Evolutionary conservation across 116 monocot species (phyloP).

Genomic region (Phalaenopsis hybrid): DNA sequence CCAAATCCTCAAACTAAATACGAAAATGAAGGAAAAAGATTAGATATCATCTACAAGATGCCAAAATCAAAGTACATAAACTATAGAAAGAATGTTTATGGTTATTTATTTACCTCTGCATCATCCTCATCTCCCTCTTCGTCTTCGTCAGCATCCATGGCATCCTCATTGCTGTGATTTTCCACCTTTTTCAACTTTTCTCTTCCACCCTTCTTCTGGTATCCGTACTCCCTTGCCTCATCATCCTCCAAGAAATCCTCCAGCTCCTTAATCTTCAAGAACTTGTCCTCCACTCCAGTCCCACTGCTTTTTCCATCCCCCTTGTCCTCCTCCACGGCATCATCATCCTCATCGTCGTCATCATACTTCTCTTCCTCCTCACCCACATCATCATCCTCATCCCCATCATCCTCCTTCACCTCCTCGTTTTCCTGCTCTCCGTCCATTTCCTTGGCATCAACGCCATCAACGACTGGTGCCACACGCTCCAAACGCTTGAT

Average conservation of each 20-base stretch:
- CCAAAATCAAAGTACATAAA: neutral
- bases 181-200: slow-evolving; percentile 3
- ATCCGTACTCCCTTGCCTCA: slow-evolving; percentile 33
- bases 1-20: slow-evolving; percentile 49
- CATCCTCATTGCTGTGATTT: slow-evolving; percentile 9
- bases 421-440: slow-evolving; percentile 3
- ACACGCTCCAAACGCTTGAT: slow-evolving; percentile 39
- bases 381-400: neutral
- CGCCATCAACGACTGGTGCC: neutral
- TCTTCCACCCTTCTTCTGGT: slow-evolving; percentile 9
- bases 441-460: neutral
- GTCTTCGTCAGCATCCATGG: no score
- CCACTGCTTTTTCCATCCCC: slow-evolving; percentile 20
- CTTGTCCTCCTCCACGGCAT: no score
- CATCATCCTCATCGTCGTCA: slow-evolving; percentile 7
- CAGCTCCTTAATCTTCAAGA: slow-evolving; percentile 40
- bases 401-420: neutral
- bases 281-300: slow-evolving; percentile 37
- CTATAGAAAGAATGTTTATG: neutral
- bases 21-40: neutral
- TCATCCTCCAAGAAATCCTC: slow-evolving; percentile 34
- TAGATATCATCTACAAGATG: neutral
- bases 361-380: slow-evolving; percentile 15
- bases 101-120: slow-evolving; percentile 11
- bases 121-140: slow-evolving; percentile 25